Base-by-base conservation (phyloP, 306 rosid species). In the Senna siamea region DNA sequence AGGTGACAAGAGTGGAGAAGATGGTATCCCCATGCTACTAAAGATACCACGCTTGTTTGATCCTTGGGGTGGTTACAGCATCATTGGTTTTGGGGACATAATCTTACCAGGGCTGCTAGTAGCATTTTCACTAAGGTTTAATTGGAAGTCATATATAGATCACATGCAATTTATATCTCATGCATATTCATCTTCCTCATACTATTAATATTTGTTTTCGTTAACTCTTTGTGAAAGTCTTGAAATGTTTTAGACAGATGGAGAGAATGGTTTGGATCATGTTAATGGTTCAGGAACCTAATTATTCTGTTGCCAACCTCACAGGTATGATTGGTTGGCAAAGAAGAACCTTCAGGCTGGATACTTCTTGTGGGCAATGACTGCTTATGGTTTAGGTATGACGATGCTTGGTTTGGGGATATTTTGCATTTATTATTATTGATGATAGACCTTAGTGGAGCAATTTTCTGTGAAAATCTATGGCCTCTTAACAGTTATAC, bases 61-160 rank as follows among this genome's bases (percentile, higher is more conserved):
- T 88, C 98, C 98, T 63, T 94, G 98, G 98, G 98, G 98, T 67
- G 98, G 98, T 67, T 94, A 84, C 92, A 94, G 98, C 75, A 83
- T 94, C 78, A 94, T 94, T 4, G 98, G 98, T 72, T 94, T 94
- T 34, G 98, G 98, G 71, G 98, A 94, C 82, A 94, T 94, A 69
- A 91, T 94, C 85, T 85, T 94, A 77, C 98, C 98, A 11, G 98
- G 98, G 58, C 84, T 94, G 74, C 78, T 94, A 14, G 97, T 94
- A 34, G 93, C 98, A 59, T 94, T 94, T 84, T 87, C 97, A 9
- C 85, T 89, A 72, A 94, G 98, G 98, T 94, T 52, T 72, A 80
- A 67, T 73, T 19, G 18, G 34, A 79, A 72, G 18, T 73, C 68
- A 32, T 34, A 20, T 59, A 17, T 67, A 32, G 57, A 52, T 46